Base-by-base conservation (phyloP, 495 filamentous ascomycete species). In the Eremomyces bilateralis region DNA sequence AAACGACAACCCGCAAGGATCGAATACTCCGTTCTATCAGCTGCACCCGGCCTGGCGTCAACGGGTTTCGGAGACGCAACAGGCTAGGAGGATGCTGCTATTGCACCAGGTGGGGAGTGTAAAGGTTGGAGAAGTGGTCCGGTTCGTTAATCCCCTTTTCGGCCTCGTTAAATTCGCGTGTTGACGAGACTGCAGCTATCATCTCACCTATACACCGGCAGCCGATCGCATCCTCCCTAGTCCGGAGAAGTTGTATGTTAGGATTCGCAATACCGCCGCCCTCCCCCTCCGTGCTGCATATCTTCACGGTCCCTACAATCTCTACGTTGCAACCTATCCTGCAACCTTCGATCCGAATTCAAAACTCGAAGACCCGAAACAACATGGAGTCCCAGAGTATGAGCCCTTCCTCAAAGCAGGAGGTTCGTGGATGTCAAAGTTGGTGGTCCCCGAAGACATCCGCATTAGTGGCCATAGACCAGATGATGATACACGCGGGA, bases 361-460 rank as follows among this genome's bases (percentile, higher is more conserved):
- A 40, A 78, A 75, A 36, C 67, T 73, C 34, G 67, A 73, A 17
- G 59, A 68, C 17, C 61, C 67, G 16, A 61, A 72, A 32, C 47
- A 47, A 35, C 59, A 64, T 56, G 79, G 76, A 36, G 61, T 69
- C 2, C 84, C 82, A 18, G 73, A 90, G 49, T 97, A 85, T 52
- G 88, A 97, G 50, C 84, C 88, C 10, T 79, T 93, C 53, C 68
- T 97, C 42, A 97, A 95, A 56, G 82, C 88, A 16, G 90, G 81
- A 12, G 83, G 79, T 15, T 71, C 59, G 35, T 97, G 81, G 74
- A 68, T 69, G 48, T 74, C 80, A 19, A 63, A 62, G 31, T 69
- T 97, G 35, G 63, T 67, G 4, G 68, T 95, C 3, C 85, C 84
- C 1, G 65, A 78, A 30, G 54, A 67, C 36, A 73, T 80, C 21